phyloP scores from a whole-genome alignment of 495 filamentous ascomycete genomes.

The Podospora pseudoanserina region DNA sequence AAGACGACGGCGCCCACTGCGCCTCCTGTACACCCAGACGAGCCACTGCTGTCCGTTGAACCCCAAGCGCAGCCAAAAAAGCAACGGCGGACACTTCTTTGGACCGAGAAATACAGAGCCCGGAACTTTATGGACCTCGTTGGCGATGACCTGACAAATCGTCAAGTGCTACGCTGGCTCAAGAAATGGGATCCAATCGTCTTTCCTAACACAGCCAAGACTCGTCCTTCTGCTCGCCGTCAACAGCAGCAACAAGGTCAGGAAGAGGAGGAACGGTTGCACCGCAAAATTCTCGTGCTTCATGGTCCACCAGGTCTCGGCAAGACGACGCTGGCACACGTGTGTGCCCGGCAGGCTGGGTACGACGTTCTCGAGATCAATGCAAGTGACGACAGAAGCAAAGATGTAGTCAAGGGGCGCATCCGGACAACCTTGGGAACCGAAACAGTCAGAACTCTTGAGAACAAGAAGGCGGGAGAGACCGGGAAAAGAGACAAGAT shows the following conservation, averaged over 20 bases:
- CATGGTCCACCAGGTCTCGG: constrained; percentile 90
- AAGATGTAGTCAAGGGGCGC: constrained; percentile 77
- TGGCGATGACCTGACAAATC: constrained; percentile 91
- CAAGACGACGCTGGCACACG: constrained; percentile 94
- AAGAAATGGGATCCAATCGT: constrained; percentile 92
- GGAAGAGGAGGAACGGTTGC: constrained; percentile 60
- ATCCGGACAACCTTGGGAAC: constrained; percentile 86
- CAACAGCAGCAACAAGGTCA: constrained; percentile 15
- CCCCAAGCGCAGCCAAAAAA: constrained; percentile 38
- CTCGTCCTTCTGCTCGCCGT: constrained; percentile 43
- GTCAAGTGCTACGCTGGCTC: constrained; percentile 86
- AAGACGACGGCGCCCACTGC: constrained; percentile 19
- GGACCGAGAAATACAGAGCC: constrained; percentile 91
- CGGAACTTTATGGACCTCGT: constrained; percentile 87
- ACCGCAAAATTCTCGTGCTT: constrained; percentile 83
- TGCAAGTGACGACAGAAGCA: constrained; percentile 74
- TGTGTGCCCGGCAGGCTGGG: constrained; percentile 89
- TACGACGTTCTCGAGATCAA: constrained; percentile 93
- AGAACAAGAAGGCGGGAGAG: constrained; percentile 53
- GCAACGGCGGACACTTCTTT: constrained; percentile 55
- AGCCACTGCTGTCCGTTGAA: constrained; percentile 35
- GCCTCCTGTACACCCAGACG: constrained; percentile 26
- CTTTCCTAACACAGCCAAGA: constrained; percentile 66
- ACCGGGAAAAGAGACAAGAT: constrained; percentile 61
- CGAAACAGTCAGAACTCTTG: constrained; percentile 82